These are phyloP conservation scores for Eucalyptus melliodora DNA, from an alignment of 345 rosid genomes.

Conservation along the genomic window DNA sequence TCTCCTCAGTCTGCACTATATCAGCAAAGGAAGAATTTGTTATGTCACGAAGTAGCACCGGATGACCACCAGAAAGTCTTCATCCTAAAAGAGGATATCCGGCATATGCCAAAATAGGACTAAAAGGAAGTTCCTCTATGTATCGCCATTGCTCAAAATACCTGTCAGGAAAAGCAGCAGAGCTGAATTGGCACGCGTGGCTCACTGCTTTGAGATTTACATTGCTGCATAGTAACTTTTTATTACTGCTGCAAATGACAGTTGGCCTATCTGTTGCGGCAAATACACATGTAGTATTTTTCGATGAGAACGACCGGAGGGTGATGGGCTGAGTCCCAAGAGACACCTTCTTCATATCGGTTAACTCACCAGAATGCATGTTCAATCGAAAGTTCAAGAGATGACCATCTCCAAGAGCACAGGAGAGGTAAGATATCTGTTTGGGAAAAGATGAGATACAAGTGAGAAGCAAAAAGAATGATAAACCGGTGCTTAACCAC, in stretches of 20 bases:
- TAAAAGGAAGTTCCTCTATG: neutral
- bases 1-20: neutral
- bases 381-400: slow-evolving; percentile 72
- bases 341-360: slow-evolving; percentile 74
- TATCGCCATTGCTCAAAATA: neutral
- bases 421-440: slow-evolving; percentile 67
- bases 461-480: neutral
- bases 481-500: neutral
- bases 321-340: slow-evolving; percentile 90
- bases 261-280: slow-evolving; percentile 96
- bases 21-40: neutral
- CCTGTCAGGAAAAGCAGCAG: slow-evolving; percentile 95
- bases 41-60: neutral
- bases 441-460: neutral
- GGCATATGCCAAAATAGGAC: neutral
- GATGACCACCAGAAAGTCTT: neutral
- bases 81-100: neutral
- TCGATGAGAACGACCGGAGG: slow-evolving; percentile 77
- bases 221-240: slow-evolving; percentile 67
- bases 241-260: slow-evolving; percentile 87
- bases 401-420: slow-evolving; percentile 97
- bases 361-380: slow-evolving; percentile 48
- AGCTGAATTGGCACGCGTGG: slow-evolving; percentile 82
- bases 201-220: slow-evolving; percentile 90
- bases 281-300: slow-evolving; percentile 75